A percentile compares a stretch with the other conserved stretches of the same genome.
Conservation (phyloP, 257 asterid species). For the Ilex asprella region DNA sequence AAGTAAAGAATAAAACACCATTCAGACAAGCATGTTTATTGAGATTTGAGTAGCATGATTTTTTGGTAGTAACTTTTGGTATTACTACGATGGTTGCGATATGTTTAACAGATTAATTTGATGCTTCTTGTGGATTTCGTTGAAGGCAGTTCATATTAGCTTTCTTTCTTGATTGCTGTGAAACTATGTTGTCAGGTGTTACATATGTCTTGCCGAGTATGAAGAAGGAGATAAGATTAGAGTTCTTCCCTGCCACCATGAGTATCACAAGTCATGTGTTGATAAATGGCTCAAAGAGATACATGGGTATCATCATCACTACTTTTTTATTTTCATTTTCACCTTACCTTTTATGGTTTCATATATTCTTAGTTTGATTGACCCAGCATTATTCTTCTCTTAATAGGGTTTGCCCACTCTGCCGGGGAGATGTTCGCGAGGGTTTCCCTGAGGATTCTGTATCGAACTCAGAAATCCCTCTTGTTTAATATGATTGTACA, state of each 20-base stretch:
- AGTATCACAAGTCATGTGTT: constrained; percentile 66
- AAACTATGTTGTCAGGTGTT: constrained; percentile 50
- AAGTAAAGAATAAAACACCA: too few species aligned
- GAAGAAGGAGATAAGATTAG: constrained; percentile 83
- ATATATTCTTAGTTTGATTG: constrained; percentile 1
- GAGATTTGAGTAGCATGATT: too few species aligned
- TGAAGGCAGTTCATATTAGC: constrained; percentile 2
- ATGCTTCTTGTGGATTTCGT: too few species aligned
- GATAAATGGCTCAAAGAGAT: constrained; percentile 97
- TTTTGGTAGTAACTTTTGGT: too few species aligned
- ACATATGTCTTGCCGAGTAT: constrained; percentile 81
- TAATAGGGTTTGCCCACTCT: constrained; percentile 88
- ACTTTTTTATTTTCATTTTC: background rate
- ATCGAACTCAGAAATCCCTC: constrained; percentile 24
- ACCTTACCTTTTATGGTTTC: background rate
- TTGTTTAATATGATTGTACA: background rate
- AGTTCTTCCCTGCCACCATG: constrained; percentile 81
- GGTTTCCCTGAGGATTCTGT: constrained; percentile 39
- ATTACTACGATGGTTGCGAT: too few species aligned
- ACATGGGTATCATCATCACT: constrained; percentile 54
- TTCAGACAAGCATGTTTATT: too few species aligned
- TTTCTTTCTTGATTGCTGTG: background rate
- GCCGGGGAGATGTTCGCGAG: constrained; percentile 80
- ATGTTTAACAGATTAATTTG: too few species aligned
- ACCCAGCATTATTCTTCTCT: constrained; percentile 15